Conservation (phyloP, 2,329 filamentous ascomycete species). For the Capronia americana region DNA sequence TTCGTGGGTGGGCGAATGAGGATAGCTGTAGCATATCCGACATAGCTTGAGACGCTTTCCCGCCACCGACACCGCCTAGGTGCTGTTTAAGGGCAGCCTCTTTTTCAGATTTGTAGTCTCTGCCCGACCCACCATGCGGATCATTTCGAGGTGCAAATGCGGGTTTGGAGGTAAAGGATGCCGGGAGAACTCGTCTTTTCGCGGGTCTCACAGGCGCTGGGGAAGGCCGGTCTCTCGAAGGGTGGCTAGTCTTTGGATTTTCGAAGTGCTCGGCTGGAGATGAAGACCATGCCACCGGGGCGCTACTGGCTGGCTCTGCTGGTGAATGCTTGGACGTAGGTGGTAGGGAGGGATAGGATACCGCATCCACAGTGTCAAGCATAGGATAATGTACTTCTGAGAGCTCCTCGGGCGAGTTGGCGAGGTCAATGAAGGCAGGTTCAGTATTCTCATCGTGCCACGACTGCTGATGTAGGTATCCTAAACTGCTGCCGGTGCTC, state of each 20-base stretch:
- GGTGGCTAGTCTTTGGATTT: constrained; percentile 21
- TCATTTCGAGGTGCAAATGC: constrained; percentile 14
- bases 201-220: constrained; percentile 46
- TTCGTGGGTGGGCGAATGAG: constrained; percentile 25
- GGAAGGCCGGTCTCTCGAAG: constrained; percentile 33
- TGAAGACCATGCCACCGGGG: constrained; percentile 73
- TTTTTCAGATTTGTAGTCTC: constrained; percentile 14
- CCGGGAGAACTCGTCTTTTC: constrained; percentile 71
- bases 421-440: constrained; percentile 78
- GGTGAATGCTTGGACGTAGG: constrained; percentile 31
- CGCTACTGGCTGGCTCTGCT: constrained; percentile 57
- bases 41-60: constrained; percentile 27
- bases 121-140: not conserved
- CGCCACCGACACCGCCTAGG: constrained; percentile 4
- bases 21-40: constrained; percentile 32
- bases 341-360: constrained; percentile 49
- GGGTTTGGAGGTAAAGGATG: constrained; percentile 53
- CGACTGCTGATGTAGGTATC: constrained; percentile 57
- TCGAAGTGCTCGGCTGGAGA: constrained; percentile 55
- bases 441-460: constrained; percentile 83
- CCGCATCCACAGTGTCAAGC: constrained; percentile 31
- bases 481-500: constrained; percentile 42
- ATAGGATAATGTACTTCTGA: constrained; percentile 39
- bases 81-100: constrained; percentile 18
- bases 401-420: constrained; percentile 63